Evolutionary conservation across 2,329 filamentous ascomycete genomes (phyloP).

Genomic region (Fusarium longipes): DNA sequence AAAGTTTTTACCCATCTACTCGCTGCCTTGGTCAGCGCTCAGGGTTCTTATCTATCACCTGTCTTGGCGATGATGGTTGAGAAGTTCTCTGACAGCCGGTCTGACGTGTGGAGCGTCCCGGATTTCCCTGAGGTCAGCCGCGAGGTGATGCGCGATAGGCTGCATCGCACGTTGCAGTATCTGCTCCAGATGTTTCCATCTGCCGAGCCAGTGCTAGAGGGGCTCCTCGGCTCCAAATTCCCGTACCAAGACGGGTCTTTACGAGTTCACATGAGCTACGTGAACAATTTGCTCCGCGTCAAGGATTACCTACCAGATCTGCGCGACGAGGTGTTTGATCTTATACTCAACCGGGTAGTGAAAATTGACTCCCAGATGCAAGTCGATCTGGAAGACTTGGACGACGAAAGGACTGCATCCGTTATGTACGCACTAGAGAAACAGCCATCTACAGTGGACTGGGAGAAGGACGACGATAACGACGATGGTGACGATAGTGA

Average conservation of each 20-base stretch:
- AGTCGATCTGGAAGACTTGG: conserved; percentile 89
- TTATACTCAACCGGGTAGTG: conserved; percentile 87
- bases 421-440: conserved; percentile 66
- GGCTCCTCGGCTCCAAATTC: conserved; percentile 75
- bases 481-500: conserved; percentile 69
- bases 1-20: conserved; percentile 76
- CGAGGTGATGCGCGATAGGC: conserved; percentile 74
- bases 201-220: conserved; percentile 75
- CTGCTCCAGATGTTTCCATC: conserved; percentile 85
- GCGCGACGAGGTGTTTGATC: conserved; percentile 80
- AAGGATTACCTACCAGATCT: conserved; percentile 82
- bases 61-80: conserved; percentile 84
- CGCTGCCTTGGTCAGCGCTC: conserved; percentile 80
- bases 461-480: conserved; percentile 66
- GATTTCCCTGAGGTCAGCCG: conserved; percentile 70
- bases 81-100: conserved; percentile 71
- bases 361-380: conserved; percentile 97
- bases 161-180: conserved; percentile 81
- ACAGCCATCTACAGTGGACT: conserved; percentile 43
- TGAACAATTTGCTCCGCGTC: conserved; percentile 83
- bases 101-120: conserved; percentile 60
- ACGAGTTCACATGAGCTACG: conserved; percentile 85
- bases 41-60: conserved; percentile 79
- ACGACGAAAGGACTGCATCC: conserved; percentile 84
- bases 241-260: conserved; percentile 81